Conservation (phyloP, 306 rosid genomes). For the Citrullus colocynthis region DNA sequence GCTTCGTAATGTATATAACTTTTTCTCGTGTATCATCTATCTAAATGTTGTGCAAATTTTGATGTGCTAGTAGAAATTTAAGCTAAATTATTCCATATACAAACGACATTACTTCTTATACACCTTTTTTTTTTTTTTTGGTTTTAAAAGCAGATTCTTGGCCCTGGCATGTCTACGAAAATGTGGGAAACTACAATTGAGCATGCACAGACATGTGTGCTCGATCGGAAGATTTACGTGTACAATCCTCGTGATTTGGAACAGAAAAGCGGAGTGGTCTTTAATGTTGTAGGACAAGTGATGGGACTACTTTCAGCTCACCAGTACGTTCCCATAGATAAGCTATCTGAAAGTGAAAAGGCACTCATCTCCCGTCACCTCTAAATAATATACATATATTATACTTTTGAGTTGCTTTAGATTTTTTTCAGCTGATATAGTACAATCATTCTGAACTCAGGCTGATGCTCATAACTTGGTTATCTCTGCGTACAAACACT, state of each 20-base stretch:
- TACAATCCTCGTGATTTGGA: conserved; percentile 39
- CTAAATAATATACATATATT: neutral
- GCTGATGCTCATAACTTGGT: conserved; percentile 57
- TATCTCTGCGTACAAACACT: conserved; percentile 47
- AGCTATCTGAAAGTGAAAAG: conserved; percentile 79
- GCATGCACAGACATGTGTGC: conserved; percentile 79
- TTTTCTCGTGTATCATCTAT: neutral
- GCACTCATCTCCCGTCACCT: conserved; percentile 30
- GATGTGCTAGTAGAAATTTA: neutral
- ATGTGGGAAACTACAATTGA: conserved; percentile 97
- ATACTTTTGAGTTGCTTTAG: conserved; percentile 7
- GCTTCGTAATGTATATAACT: conserved; percentile 60
- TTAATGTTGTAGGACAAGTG: conserved; percentile 75
- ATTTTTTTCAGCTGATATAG: conserved; percentile 5
- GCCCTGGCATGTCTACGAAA: conserved; percentile 96
- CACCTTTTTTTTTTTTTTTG: neutral
- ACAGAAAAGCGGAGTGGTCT: conserved; percentile 60
- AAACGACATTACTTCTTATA: neutral
- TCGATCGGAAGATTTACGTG: conserved; percentile 34
- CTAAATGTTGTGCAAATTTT: conserved; percentile 1
- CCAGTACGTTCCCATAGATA: conserved; percentile 47
- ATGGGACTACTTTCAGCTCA: conserved; percentile 56
- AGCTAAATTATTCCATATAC: neutral
- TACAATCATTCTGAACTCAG: conserved; percentile 24
- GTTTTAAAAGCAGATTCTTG: conserved; percentile 57